These are phyloP conservation scores for Calocybe cyanea DNA, from an alignment of 768 basidiomycete species.

Conservation along the genomic window DNA sequence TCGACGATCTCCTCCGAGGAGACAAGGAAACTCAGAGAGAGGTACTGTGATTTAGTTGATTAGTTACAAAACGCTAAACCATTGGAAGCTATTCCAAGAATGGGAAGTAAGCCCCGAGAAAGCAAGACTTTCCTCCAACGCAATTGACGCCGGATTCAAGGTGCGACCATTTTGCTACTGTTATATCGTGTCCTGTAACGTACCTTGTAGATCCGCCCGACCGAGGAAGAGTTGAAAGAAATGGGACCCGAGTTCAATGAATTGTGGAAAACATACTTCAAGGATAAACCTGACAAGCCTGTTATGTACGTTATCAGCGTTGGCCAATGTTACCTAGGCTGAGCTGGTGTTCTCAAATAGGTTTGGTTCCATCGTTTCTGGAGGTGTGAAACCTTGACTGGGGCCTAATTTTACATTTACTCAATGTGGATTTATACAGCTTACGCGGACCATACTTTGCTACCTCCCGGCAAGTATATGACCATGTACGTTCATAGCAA, in stretches of 20 bases:
- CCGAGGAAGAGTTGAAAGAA: slow-evolving; percentile 41
- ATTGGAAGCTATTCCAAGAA: slow-evolving; percentile 48
- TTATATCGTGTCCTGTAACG: not conserved
- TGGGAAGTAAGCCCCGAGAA: slow-evolving; percentile 68
- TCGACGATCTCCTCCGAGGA: slow-evolving; percentile 70
- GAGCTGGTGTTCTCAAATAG: slow-evolving; percentile 14
- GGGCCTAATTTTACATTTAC: too few relatives aligned
- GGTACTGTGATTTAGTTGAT: slow-evolving; percentile 25
- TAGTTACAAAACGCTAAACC: not conserved
- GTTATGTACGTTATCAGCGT: slow-evolving; percentile 29
- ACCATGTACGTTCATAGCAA: slow-evolving; percentile 44
- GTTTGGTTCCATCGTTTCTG: slow-evolving; percentile 67
- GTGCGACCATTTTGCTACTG: slow-evolving; percentile 19
- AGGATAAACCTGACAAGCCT: slow-evolving; percentile 50
- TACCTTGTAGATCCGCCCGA: slow-evolving; percentile 43
- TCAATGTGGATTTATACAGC: slow-evolving; percentile 26
- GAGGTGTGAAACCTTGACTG: slow-evolving; percentile 27
- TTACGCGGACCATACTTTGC: slow-evolving; percentile 66
- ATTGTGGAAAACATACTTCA: slow-evolving; percentile 50
- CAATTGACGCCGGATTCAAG: slow-evolving; percentile 76
- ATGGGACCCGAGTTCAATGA: slow-evolving; percentile 45
- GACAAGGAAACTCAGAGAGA: slow-evolving; percentile 55
- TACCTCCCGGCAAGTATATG: slow-evolving; percentile 69
- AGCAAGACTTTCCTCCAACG: slow-evolving; percentile 64
- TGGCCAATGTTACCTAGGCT: not conserved